These are phyloP conservation scores for Torulaspora gathmanii DNA, from an alignment of 805 yeast genomes.

Conservation along the genomic window DNA sequence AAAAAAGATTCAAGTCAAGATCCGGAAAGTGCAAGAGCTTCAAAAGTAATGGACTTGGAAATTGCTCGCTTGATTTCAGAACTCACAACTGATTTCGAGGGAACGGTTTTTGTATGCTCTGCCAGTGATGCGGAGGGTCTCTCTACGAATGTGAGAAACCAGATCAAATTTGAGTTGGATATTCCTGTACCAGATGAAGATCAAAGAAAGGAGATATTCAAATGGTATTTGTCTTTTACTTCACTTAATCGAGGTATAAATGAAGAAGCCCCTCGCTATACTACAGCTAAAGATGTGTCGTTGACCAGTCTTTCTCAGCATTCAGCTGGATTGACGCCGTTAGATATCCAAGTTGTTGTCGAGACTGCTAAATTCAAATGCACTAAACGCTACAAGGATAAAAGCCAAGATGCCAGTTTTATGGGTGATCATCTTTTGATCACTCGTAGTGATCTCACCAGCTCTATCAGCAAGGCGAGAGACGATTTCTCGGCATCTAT, in stretches of 20 bases:
- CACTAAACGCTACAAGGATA: slow-evolving; percentile 42
- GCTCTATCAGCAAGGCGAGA: slow-evolving; percentile 74
- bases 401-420: slow-evolving; percentile 16
- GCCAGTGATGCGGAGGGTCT: slow-evolving; percentile 63
- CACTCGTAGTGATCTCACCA: slow-evolving; percentile 55
- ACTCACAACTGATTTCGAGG: slow-evolving; percentile 38
- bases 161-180: slow-evolving; percentile 70
- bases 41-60: slow-evolving; percentile 41
- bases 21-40: slow-evolving; percentile 34
- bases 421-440: slow-evolving; percentile 33
- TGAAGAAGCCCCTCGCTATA: background rate
- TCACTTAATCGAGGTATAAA: slow-evolving; percentile 21
- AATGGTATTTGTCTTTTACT: slow-evolving; percentile 40
- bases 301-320: slow-evolving; percentile 62
- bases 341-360: slow-evolving; percentile 70
- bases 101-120: slow-evolving; percentile 58
- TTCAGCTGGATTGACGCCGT: slow-evolving; percentile 88
- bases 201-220: slow-evolving; percentile 65
- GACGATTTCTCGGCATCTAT: slow-evolving; percentile 87
- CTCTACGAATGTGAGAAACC: slow-evolving; percentile 59
- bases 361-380: slow-evolving; percentile 59
- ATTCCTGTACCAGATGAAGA: slow-evolving; percentile 72
- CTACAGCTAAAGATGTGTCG: slow-evolving; percentile 38
- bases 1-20: slow-evolving; percentile 57
- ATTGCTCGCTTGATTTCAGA: slow-evolving; percentile 55